These are phyloP conservation scores for Plasmodium coatneyi DNA, from an alignment of 169 alveolate species.

Conservation along the genomic window DNA sequence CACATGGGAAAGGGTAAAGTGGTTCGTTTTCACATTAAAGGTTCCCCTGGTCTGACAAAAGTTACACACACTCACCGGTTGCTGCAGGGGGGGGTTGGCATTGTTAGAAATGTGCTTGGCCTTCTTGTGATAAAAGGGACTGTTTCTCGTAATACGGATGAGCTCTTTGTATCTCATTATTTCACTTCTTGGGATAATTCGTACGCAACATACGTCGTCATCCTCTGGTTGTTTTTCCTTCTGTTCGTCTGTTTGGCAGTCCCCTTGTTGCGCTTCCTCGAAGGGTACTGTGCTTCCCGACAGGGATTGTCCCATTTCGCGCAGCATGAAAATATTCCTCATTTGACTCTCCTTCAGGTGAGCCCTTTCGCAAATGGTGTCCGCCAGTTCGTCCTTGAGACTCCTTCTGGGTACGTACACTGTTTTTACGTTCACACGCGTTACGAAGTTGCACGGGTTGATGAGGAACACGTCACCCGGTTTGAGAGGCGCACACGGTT, in stretches of 20 bases:
- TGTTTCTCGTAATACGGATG: slow-evolving; percentile 20
- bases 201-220: slow-evolving; percentile 12
- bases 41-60: slow-evolving; percentile 48
- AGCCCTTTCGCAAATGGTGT: slow-evolving; percentile 9
- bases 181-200: slow-evolving; percentile 51
- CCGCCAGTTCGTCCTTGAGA: background rate
- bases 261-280: background rate
- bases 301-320: background rate
- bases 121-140: slow-evolving; percentile 65
- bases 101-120: slow-evolving; percentile 35
- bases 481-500: background rate
- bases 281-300: background rate
- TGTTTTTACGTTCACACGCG: slow-evolving; percentile 60
- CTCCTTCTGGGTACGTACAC: slow-evolving; percentile 28
- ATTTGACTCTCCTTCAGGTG: background rate
- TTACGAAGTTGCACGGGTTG: slow-evolving; percentile 73
- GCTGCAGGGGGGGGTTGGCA: slow-evolving; percentile 49
- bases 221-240: background rate
- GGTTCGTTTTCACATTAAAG: slow-evolving; percentile 46
- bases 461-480: slow-evolving; percentile 6
- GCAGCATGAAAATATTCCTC: background rate
- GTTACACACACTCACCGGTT: slow-evolving; percentile 49
- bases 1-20: background rate
- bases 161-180: slow-evolving; percentile 74
- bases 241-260: background rate